Evolutionary conservation across 2,329 filamentous ascomycete genomes (phyloP), one percentile per base, ranked within the genome.

Genomic region (Diaporthe vexans): DNA sequence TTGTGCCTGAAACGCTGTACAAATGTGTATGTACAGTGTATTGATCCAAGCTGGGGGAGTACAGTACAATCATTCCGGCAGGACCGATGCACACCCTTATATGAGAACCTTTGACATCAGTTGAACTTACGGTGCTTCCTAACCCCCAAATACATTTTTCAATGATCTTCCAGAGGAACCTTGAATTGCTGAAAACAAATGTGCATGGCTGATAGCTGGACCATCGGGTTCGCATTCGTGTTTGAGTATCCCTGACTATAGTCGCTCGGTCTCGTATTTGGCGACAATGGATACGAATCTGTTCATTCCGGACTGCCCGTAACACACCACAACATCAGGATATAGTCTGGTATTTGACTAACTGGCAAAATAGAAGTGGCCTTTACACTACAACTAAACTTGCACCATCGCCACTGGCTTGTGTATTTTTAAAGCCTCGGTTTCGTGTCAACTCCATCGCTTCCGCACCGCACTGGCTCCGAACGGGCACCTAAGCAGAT

Each of bases 181-280:
- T 63, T 63, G 48, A 21, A 19, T 33, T 17, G 29, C 9, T n/a
- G 24, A 9, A 48, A 26, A 29, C 21, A 7, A 24, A 48, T 17
- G 3, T n/a, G 9, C 17, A 48, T 15, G 3, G 7, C 17, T 21
- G 15, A 48, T 13, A 46, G 40, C 37, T 17, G 33, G 21, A 33
- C 24, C 24, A 3, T 63, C 59, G 59, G 59, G 9, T 33, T 63
- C 59, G 59, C n/a, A 48, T 63, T 63, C 59, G 40, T 8, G 19
- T 43, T 43, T 43, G 9, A 4, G 15, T 15, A 4, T 43, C 13
- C 13, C 13, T 11, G 4, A 43, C 40, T 43, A 43, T 33, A n/a
- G 24, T 33, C 59, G 17, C 24, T 63, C 59, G 59, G 40, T 63
- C 59, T 63, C 59, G 59, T 63, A 63, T 46, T 33, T 48, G 13